Conservation (phyloP, 2,329 filamentous ascomycete genomes). For the Fusarium temperatum region DNA sequence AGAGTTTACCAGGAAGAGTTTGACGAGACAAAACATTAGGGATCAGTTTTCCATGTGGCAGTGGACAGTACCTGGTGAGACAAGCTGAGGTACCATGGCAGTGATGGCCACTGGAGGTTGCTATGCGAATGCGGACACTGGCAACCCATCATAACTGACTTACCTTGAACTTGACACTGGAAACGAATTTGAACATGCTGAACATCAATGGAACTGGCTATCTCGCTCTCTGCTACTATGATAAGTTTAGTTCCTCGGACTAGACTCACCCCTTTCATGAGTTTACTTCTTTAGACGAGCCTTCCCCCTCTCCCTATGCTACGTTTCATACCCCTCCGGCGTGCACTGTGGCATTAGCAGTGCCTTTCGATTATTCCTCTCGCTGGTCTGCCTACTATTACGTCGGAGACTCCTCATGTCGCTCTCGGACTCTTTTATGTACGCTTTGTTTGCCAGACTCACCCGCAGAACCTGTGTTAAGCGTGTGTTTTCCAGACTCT, state of each 20-base stretch:
- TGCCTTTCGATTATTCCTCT: neutral
- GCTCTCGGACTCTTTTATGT: accelerated
- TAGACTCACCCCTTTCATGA: neutral
- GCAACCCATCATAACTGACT: neutral
- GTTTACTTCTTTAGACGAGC: neutral
- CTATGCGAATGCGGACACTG: neutral
- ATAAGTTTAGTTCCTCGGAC: accelerated
- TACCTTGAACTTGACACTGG: neutral
- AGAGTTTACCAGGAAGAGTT: neutral
- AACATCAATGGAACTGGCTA: neutral
- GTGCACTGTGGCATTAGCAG: neutral
- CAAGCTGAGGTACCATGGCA: neutral
- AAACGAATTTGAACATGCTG: neutral
- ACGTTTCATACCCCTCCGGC: neutral
- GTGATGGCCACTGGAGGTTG: neutral
- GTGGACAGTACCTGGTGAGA: neutral
- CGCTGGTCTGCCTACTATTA: too few relatives aligned
- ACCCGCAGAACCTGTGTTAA: too few relatives aligned
- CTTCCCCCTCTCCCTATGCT: neutral
- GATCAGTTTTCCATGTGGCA: neutral
- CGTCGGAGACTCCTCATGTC: neutral
- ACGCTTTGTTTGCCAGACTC: too few relatives aligned
- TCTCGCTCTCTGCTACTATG: accelerated
- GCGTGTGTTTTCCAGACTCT: too few relatives aligned
- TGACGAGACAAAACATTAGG: neutral